These are phyloP conservation scores for Lipomyces starkeyi DNA, from an alignment of 805 yeast species.

Conservation along the genomic window DNA sequence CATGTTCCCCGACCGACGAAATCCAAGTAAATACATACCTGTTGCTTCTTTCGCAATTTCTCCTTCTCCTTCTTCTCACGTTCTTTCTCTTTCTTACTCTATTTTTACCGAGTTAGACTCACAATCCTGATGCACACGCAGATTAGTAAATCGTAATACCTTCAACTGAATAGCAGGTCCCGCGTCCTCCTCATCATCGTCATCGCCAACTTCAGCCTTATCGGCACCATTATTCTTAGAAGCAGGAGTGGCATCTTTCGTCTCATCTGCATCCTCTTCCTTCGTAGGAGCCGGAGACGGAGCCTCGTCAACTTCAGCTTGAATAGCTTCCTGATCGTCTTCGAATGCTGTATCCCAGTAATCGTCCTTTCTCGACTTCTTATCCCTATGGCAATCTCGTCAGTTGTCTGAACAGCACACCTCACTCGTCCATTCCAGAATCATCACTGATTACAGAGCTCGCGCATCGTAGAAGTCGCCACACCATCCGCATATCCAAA, in stretches of 20 bases:
- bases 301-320: conserved; percentile 16
- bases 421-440: not conserved
- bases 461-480: not conserved
- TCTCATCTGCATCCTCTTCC: conserved; percentile 5
- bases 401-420: not conserved
- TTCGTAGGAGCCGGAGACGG: conserved; percentile 37
- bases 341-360: conserved; percentile 42
- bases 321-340: conserved; percentile 35
- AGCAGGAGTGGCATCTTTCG: not conserved
- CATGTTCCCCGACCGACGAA: not conserved
- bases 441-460: not conserved
- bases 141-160: conserved; percentile 33
- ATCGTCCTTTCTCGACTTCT: conserved; percentile 40
- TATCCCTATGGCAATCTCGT: conserved; percentile 31
- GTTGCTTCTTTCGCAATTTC: conserved; percentile 87
- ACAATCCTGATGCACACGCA: conserved; percentile 32
- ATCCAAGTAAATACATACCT: conserved; percentile 48
- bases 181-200: conserved; percentile 63
- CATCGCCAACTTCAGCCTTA: conserved; percentile 30
- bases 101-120: conserved; percentile 47
- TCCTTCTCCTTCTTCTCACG: conserved; percentile 75
- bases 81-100: conserved; percentile 92
- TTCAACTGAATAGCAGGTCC: conserved; percentile 60
- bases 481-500: not conserved
- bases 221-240: not conserved